These are phyloP conservation scores for Fraxinus angustifolia DNA, from an alignment of 305 asterid genomes.

Conservation along the genomic window DNA sequence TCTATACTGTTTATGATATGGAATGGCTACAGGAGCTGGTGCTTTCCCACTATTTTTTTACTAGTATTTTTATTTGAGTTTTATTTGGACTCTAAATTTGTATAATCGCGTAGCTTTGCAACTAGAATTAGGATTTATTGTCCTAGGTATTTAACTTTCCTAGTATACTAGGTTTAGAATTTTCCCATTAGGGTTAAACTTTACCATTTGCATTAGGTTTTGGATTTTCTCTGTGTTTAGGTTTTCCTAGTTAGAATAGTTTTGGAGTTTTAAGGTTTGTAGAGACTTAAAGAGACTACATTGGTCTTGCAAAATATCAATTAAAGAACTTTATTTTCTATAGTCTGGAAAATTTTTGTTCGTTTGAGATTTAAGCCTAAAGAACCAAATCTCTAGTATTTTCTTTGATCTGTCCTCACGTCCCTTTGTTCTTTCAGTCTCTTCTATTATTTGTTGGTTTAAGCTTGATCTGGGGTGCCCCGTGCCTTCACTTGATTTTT, in stretches of 20 bases:
- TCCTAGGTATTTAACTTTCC: neutral
- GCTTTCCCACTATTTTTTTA: neutral
- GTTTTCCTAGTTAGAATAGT: neutral
- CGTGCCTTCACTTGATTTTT: neutral
- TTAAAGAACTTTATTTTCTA: neutral
- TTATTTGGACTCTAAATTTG: neutral
- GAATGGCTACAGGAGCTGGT: neutral
- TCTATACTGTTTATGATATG: neutral
- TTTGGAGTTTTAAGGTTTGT: neutral
- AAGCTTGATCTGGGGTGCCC: neutral
- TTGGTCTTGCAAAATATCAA: neutral
- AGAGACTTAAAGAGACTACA: neutral
- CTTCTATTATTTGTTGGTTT: neutral
- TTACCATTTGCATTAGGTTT: neutral
- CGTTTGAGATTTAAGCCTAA: neutral
- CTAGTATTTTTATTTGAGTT: neutral
- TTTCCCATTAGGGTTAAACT: neutral
- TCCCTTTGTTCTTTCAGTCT: neutral
- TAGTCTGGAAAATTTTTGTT: neutral
- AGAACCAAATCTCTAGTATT: neutral
- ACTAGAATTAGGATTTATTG: neutral
- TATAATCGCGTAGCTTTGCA: neutral
- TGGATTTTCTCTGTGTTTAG: neutral
- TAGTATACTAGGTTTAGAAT: neutral
- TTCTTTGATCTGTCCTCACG: neutral